Conservation (phyloP, 106 monocot species). For the Dioscorea zingiberensis region DNA sequence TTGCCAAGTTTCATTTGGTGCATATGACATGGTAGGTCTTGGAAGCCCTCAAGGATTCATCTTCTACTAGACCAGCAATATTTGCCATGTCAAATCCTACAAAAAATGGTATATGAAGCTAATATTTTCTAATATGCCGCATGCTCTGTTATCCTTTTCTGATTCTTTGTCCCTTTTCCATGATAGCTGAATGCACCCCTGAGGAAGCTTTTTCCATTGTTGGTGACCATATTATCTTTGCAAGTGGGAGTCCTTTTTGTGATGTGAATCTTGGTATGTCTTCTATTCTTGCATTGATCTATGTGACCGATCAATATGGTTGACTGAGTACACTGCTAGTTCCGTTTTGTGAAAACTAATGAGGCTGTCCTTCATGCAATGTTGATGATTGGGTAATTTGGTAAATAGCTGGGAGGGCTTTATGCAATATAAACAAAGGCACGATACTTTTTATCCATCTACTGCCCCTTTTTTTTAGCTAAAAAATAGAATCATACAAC, state of each 20-base stretch:
- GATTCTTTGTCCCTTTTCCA: not conserved
- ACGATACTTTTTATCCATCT: too few relatives aligned
- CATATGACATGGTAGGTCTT: slow-evolving; percentile 44
- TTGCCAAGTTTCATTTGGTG: too few relatives aligned
- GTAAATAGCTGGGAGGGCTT: too few relatives aligned
- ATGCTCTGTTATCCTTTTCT: not conserved
- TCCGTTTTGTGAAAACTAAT: too few relatives aligned
- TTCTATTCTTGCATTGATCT: not conserved
- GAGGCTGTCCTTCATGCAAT: too few relatives aligned
- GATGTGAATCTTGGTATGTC: slow-evolving; percentile 81
- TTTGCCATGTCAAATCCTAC: slow-evolving; percentile 99
- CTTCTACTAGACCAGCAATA: slow-evolving; percentile 86
- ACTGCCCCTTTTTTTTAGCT: too few relatives aligned
- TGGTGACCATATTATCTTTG: slow-evolving; percentile 83
- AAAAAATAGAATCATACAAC: too few relatives aligned
- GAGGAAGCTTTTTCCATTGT: slow-evolving; percentile 88
- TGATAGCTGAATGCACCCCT: slow-evolving; percentile 89
- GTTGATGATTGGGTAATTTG: too few relatives aligned
- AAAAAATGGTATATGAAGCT: slow-evolving; percentile 65
- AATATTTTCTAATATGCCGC: not conserved
- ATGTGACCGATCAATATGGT: too few relatives aligned
- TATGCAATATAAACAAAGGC: too few relatives aligned
- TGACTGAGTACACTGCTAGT: too few relatives aligned
- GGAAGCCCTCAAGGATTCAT: slow-evolving; percentile 89
- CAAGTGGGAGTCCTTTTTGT: slow-evolving; percentile 96